These are phyloP conservation scores for Neofusicoccum cordaticola DNA, from an alignment of 2,329 filamentous ascomycete species.

Conservation along the genomic window DNA sequence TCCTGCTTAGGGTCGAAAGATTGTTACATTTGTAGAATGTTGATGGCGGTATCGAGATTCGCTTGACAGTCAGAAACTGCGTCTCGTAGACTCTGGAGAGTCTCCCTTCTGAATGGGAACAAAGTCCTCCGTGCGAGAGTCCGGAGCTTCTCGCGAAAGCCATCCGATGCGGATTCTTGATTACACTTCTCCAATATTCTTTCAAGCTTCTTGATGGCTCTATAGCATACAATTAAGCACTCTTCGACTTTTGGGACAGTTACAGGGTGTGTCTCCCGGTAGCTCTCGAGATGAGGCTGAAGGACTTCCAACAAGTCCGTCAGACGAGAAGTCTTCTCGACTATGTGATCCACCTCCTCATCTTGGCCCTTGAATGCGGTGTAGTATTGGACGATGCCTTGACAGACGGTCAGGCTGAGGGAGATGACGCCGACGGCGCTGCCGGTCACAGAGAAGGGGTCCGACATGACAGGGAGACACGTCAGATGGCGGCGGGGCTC, in stretches of 20 bases:
- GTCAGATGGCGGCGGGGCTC: no score
- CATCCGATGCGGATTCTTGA: not conserved
- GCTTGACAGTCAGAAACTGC: not conserved
- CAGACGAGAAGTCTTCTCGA: not conserved
- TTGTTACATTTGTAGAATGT: not conserved
- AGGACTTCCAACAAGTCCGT: not conserved
- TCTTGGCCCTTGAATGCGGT: not conserved
- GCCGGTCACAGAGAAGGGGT: slow-evolving; percentile 9
- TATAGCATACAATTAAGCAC: not conserved
- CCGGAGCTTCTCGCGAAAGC: not conserved
- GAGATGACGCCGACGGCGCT: slow-evolving; percentile 20
- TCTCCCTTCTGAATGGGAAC: not conserved
- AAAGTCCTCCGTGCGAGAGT: not conserved
- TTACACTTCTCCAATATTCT: not conserved
- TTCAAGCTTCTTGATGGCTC: not conserved
- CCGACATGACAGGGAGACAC: not conserved
- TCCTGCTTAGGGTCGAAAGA: not conserved
- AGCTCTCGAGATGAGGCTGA: not conserved
- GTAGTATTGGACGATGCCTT: slow-evolving; percentile 20
- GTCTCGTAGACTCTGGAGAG: not conserved
- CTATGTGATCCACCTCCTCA: not conserved
- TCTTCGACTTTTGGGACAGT: not conserved
- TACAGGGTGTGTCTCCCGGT: not conserved
- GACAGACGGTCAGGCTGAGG: slow-evolving; percentile 20
- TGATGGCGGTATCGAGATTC: not conserved